Evolutionary conservation across 139 green algal genomes (phyloP).

Genomic region (Coelastrella sp.): DNA sequence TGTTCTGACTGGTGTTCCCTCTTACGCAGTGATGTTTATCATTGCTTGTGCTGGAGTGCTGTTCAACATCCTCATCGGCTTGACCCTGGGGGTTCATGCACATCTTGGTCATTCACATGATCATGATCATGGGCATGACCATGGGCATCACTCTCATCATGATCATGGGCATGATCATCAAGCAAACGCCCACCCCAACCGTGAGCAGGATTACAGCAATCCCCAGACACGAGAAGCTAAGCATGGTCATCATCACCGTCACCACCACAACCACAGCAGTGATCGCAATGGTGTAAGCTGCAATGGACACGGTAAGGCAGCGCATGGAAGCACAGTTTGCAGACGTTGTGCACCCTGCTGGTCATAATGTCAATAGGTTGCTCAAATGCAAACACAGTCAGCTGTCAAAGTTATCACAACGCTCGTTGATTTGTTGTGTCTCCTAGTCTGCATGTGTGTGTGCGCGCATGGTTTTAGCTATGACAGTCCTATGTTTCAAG

Average conservation of each 20-base stretch:
- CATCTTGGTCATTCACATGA: slow-evolving; percentile 40
- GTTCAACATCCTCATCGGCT: slow-evolving; percentile 84
- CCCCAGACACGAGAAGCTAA: too few relatives aligned
- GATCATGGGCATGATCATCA: slow-evolving; percentile 50
- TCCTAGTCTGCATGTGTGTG: too few relatives aligned
- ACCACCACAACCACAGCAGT: slow-evolving; percentile 9
- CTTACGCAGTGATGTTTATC: slow-evolving; percentile 87
- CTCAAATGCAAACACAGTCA: too few relatives aligned
- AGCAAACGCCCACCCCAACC: slow-evolving; percentile 45
- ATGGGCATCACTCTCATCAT: slow-evolving; percentile 38
- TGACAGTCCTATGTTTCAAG: too few relatives aligned
- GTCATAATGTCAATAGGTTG: too few relatives aligned
- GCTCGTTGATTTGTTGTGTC: too few relatives aligned
- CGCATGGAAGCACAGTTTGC: too few relatives aligned
- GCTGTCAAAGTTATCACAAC: too few relatives aligned
- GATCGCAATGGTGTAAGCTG: neutral
- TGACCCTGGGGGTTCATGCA: slow-evolving; percentile 70
- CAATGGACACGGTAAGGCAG: neutral
- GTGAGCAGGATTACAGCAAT: neutral
- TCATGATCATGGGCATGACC: slow-evolving; percentile 12
- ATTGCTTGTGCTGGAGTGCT: slow-evolving; percentile 80
- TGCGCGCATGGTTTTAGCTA: too few relatives aligned
- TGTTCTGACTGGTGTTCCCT: neutral
- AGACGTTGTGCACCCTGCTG: too few relatives aligned
- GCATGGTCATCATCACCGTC: neutral